Evolutionary conservation across 495 filamentous ascomycete species (phyloP), one percentile per base, ranked within the genome.

Genomic region (Talaromyces thailandensis): DNA sequence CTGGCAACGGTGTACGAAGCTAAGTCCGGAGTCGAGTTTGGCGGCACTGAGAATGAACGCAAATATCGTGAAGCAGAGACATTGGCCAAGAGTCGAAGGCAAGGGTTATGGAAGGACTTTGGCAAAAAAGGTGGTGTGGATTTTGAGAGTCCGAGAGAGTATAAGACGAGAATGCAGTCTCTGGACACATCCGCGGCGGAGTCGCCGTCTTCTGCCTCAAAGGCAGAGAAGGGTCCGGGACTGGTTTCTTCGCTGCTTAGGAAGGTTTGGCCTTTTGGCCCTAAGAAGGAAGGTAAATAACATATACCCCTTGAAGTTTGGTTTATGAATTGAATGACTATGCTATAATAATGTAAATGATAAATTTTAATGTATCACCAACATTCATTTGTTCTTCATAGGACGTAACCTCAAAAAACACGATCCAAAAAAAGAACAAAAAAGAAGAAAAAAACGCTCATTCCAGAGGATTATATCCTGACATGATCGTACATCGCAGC

Each of bases 1-100:
- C 71, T 94, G 65, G 95, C 93, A 18, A 93, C 89, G 0, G 87
- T 95, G 4, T 98, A 96, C 69, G 94, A 98, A 72, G 93, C 89
- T 23, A 96, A 93, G 75, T 81, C 75, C 9, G 92, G 92, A 7
- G 85, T 86, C 2, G 94, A 98, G 71, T 98, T 94, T 76, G 94
- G 94, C 4, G 83, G 84, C 3, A 82, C 85, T 63, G 70, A 70
- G 1, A 71, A 73, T 65, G 84, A 88, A 69, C 75, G 77, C 60
- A 78, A 79, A 61, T 98, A 96, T 71, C 77, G 85, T 63, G 76
- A 74, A 21, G 87, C 87, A 1, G 92, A 98, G 75, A 81, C 70
- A 69, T 74, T 75, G 75, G 93, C 95, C 2, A 90, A 86, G 79
- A 69, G 67, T 65, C 80, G 76, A 69, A 83, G 82, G 61, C 82